These are phyloP conservation scores for Tausonia pullulans DNA, from an alignment of 1,284 basidiomycete species.

Conservation along the genomic window DNA sequence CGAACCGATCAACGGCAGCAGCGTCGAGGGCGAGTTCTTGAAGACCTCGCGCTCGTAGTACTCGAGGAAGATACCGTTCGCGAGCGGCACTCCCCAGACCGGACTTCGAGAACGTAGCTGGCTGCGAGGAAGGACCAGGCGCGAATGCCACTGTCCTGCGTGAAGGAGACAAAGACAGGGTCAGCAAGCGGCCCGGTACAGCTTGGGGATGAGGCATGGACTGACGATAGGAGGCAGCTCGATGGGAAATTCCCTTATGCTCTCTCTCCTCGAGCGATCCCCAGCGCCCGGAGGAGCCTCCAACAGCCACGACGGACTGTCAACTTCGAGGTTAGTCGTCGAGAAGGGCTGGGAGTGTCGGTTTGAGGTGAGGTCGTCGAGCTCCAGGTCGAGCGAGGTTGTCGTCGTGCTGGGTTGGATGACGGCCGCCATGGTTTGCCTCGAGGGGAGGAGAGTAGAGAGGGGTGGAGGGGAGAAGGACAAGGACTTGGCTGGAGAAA, in stretches of 20 bases:
- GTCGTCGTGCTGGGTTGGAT: background rate
- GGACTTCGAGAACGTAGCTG: background rate
- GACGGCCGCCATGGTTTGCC: too few species aligned
- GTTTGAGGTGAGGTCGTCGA: background rate
- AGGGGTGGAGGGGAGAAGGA: too few species aligned
- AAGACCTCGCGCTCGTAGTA: background rate
- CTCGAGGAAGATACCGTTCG: conserved; percentile 2
- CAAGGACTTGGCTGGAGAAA: too few species aligned
- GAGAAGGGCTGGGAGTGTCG: background rate
- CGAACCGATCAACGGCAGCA: background rate
- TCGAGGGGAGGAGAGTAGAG: too few species aligned
- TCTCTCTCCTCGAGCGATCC: background rate
- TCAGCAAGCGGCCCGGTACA: background rate
- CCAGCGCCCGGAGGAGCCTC: background rate
- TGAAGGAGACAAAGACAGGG: background rate
- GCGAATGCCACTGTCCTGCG: conserved; percentile 1
- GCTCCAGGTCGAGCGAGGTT: background rate
- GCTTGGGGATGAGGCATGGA: background rate
- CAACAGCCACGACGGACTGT: background rate
- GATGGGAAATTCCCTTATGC: background rate
- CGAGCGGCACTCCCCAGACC: conserved; percentile 2
- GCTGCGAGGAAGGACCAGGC: conserved; percentile 4
- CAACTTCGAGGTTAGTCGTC: background rate
- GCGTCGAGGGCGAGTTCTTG: background rate
- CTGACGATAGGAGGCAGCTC: conserved; percentile 6